Evolutionary conservation across 1,139 yeast species (phyloP), one percentile per base, ranked within the genome.

Genomic region (Spathaspora sp.): DNA sequence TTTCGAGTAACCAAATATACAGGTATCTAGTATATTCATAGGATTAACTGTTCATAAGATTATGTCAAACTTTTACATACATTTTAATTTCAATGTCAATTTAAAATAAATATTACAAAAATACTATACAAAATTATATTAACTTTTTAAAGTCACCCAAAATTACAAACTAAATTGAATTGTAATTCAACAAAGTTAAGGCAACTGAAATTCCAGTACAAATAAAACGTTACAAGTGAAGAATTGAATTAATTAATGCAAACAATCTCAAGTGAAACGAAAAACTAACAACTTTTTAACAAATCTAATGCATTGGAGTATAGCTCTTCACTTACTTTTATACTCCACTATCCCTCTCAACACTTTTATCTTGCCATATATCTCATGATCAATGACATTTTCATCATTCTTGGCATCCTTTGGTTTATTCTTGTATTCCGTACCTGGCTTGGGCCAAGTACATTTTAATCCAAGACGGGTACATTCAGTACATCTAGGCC

Each of bases 311-410:
- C 23, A 3, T 2, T 27, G 31, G 31, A 11, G 15, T 8, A n/a
- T n/a, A n/a, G n/a, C n/a, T n/a, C n/a, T n/a, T 34, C 42, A 51
- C 23, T 57, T 52, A 40, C 56, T 64, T 48, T 63, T 63, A 52
- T 71, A 70, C 55, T 79, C 82, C 24, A 82, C 84, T 18, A 82
- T 80, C 2, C 87, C 87, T 49, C 87, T 68, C 37, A 81, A 65
- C 9, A 82, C 82, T 60, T 80, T 81, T 52, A 82, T 81, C 49
- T 74, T 75, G 9, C 87, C 87, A 55, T 74, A 81, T 26, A 74
- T 65, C 46, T 79, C 81, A 57, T 82, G 81, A 39, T 72, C 66
- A 24, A 67, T 74, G 50, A 73, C 72, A 47, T 74, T 74, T 48
- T 75, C 81, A 46, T 68, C 78, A 37, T 67, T 65, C 55, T 74